phyloP scores from a whole-genome alignment of 106 monocot species.

The Dendrobium chrysotoxum region DNA sequence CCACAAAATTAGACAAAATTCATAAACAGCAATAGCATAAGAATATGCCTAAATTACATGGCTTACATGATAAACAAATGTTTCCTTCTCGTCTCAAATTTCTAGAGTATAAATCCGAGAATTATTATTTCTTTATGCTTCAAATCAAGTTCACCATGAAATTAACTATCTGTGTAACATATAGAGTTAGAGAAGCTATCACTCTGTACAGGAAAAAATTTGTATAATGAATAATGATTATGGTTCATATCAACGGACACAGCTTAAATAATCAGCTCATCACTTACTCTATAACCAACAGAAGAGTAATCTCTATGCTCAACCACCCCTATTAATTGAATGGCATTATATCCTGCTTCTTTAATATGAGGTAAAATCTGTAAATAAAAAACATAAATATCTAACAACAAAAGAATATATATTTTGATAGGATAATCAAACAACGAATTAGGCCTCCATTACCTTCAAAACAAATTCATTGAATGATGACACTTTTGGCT shows the following conservation, averaged over 20 bases:
- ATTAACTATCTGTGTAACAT: background rate
- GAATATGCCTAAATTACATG: background rate
- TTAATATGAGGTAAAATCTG: slow-evolving; percentile 91
- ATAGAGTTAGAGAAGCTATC: background rate
- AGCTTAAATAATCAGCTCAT: background rate
- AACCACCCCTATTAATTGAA: slow-evolving; percentile 74
- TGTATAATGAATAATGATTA: background rate
- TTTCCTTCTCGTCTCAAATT: background rate
- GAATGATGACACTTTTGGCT: slow-evolving; percentile 79
- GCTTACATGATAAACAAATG: background rate
- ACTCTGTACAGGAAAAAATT: background rate
- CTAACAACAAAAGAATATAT: background rate
- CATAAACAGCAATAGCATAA: no score
- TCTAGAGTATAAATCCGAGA: background rate
- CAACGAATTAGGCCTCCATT: background rate
- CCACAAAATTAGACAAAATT: no score
- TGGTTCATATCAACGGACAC: background rate
- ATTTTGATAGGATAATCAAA: background rate
- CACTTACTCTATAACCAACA: slow-evolving; percentile 85
- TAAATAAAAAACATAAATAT: slow-evolving; percentile 4
- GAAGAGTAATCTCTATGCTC: slow-evolving; percentile 98
- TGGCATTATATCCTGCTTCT: slow-evolving; percentile 81
- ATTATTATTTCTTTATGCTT: background rate
- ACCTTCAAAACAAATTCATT: slow-evolving; percentile 82
- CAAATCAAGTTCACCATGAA: background rate